phyloP scores from a whole-genome alignment of 2,329 filamentous ascomycete species.

The Penicillium sp. region DNA sequence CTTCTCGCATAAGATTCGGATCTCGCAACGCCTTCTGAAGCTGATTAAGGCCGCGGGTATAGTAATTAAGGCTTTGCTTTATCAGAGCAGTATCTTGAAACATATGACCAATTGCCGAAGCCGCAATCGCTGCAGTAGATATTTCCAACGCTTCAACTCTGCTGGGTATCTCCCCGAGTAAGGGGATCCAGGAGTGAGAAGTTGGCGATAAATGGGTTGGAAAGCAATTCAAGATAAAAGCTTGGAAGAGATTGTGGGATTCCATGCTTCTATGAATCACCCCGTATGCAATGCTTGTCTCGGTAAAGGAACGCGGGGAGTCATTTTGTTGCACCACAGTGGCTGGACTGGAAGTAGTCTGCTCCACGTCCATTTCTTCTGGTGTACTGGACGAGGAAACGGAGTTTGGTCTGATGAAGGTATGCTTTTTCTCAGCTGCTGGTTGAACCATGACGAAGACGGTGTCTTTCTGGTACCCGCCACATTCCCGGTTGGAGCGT shows the following conservation, averaged over 20 bases:
- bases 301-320: not conserved
- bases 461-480: slow-evolving; percentile 30
- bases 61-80: slow-evolving; percentile 33
- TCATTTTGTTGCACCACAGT: not conserved
- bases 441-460: slow-evolving; percentile 31
- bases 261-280: not conserved
- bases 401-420: not conserved
- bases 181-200: not conserved
- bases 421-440: slow-evolving; percentile 11
- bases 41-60: slow-evolving; percentile 36
- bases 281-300: not conserved
- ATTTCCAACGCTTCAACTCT: not conserved
- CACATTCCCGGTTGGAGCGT: slow-evolving; percentile 31
- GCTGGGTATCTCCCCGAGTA: not conserved
- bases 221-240: not conserved
- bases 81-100: slow-evolving; percentile 14
- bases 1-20: slow-evolving; percentile 30
- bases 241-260: not conserved
- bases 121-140: not conserved
- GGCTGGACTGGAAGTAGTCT: not conserved
- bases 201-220: not conserved
- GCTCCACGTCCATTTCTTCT: not conserved
- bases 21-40: slow-evolving; percentile 39
- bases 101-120: not conserved
- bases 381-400: not conserved